phyloP scores from a whole-genome alignment of 164 flowering plant genomes.

The Taxillus chinensis region DNA sequence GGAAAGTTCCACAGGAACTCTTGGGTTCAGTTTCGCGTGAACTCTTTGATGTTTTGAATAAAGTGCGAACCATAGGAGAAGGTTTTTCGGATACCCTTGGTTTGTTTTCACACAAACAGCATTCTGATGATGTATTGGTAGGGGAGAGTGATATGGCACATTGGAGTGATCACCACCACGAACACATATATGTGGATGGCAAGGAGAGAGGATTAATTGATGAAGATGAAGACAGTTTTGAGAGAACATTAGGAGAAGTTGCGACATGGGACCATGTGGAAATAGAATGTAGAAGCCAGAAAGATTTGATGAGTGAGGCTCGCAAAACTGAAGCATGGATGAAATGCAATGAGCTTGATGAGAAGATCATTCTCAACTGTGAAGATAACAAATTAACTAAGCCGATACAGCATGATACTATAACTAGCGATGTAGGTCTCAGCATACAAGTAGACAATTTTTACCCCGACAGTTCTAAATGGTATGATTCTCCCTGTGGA shows the following conservation, averaged over 20 bases:
- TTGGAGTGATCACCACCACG: constrained; percentile 67
- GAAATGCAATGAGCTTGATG: constrained; percentile 75
- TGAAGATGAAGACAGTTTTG: constrained; percentile 91
- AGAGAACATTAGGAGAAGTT: constrained; percentile 59
- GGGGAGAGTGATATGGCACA: constrained; percentile 70
- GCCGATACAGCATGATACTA: constrained; percentile 59
- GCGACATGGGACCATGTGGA: constrained; percentile 77
- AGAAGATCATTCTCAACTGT: constrained; percentile 71
- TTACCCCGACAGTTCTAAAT: constrained; percentile 80
- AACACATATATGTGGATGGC: constrained; percentile 54
- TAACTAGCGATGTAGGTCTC: constrained; percentile 68
- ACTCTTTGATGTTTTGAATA: constrained; percentile 52
- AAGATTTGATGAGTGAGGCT: constrained; percentile 52
- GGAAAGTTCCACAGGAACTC: constrained; percentile 45
- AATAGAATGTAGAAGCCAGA: constrained; percentile 55
- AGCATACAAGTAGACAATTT: constrained; percentile 86
- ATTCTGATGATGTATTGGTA: constrained; percentile 60
- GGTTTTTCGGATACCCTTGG: constrained; percentile 41
- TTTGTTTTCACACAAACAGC: constrained; percentile 42
- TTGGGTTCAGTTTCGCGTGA: constrained; percentile 64
- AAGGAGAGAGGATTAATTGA: constrained; percentile 75
- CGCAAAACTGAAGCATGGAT: constrained; percentile 86
- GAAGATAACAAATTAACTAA: constrained; percentile 77
- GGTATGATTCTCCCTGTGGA: constrained; percentile 94
- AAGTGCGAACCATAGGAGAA: constrained; percentile 56